Evolutionary conservation across 495 filamentous ascomycete genomes (phyloP).

Genomic region (Lophiotrema nucula): DNA sequence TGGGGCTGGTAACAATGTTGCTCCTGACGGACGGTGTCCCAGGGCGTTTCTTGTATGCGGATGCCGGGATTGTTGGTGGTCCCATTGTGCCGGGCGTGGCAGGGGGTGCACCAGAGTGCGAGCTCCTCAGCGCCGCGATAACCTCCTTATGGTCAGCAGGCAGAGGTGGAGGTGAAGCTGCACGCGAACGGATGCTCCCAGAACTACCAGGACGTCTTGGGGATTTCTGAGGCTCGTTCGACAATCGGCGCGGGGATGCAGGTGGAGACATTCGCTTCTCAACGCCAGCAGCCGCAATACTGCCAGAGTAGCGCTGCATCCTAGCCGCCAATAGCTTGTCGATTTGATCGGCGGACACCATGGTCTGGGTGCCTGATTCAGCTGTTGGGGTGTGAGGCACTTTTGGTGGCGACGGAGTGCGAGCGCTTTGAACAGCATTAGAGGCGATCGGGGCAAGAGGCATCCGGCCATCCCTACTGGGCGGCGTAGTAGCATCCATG

Average conservation of each 20-base stretch:
- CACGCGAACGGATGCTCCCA: constrained; percentile 57
- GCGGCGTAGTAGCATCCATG: neutral
- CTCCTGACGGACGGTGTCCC: constrained; percentile 59
- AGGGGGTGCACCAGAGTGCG: constrained; percentile 22
- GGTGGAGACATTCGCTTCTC: constrained; percentile 30
- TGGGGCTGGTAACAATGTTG: constrained; percentile 26
- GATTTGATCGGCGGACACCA: constrained; percentile 41
- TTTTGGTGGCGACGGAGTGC: constrained; percentile 8
- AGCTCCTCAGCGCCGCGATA: constrained; percentile 62
- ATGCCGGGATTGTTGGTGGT: constrained; percentile 79
- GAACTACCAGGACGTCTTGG: constrained; percentile 66
- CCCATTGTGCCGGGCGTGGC: constrained; percentile 63
- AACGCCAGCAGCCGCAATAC: constrained; percentile 23
- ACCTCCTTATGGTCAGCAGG: constrained; percentile 78
- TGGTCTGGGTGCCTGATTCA: constrained; percentile 43
- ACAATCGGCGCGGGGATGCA: constrained; percentile 17
- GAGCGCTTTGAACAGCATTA: constrained; percentile 9
- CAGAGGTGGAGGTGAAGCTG: constrained; percentile 65
- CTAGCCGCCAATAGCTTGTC: constrained; percentile 36
- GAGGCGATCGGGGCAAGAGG: constrained; percentile 16
- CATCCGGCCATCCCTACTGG: constrained; percentile 8
- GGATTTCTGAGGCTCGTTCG: constrained; percentile 20
- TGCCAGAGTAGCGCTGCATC: constrained; percentile 7
- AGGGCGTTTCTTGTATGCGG: constrained; percentile 68
- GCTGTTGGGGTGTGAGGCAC: constrained; percentile 1